Evolutionary conservation across 73 alveolate genomes (phyloP), one percentile per base, ranked within the genome.

Genomic region (Paramecium sexaurelia): DNA sequence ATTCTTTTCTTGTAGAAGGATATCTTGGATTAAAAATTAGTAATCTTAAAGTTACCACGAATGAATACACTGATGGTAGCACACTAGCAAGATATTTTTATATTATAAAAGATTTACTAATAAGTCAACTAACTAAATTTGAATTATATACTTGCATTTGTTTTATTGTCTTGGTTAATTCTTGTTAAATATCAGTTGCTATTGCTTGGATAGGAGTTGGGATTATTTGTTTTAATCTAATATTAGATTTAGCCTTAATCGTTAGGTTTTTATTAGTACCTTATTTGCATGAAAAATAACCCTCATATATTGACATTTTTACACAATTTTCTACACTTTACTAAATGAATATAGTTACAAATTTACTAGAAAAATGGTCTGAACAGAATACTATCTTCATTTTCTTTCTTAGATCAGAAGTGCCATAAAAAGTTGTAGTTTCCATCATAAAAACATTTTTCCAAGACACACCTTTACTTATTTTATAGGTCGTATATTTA

Each of bases 331-430:
- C 61, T 8, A 78, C 90, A 17, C 43, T 78, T 24, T 78, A 78
- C 22, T 78, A 78, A 78, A 78, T 78, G 90, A 78, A 78, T 33
- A 78, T 78, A 7, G 73, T 78, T 5, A 39, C 90, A 41, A 78
- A 78, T 78, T 24, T 78, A 8, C 55, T 78, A 11, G 90, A 78
- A 78, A 78, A 39, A 39, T 78, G 90, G 90, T 78, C 90, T 24
- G 71, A 41, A 78, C 10, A 78, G 41, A 78, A 78, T 45, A 78
- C 75, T 7, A 39, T 78, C 1, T 61, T 26, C 22, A 20, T 43
- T 8, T 78, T 41, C 39, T 43, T 24, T 20, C 13, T 78, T 2
- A 19, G 8, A 71, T 11, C 37, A 9, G 90, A 78, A 11, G 73
- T 43, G 0, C 90, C 90, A 19, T 41, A 78, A 61, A 78, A 78